A percentile compares a stretch with the other conserved stretches of the same genome.
These are phyloP conservation scores for Ceratocystis colombiana DNA, from an alignment of 2,329 filamentous ascomycete species.

Conservation along the genomic window DNA sequence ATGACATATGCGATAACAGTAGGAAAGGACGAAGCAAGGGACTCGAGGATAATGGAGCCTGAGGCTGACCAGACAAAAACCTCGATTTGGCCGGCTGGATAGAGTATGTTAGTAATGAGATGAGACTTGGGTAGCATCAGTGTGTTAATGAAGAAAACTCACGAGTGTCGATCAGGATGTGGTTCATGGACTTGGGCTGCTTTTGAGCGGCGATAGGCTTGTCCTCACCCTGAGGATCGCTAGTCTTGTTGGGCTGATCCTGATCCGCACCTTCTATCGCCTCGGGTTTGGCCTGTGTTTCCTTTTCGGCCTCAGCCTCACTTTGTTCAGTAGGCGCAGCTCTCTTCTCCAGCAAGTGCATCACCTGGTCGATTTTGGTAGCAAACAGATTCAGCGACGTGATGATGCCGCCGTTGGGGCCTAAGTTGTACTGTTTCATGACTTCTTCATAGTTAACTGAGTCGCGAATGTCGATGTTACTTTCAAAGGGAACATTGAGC, in stretches of 20 bases:
- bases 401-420: constrained; percentile 91
- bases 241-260: constrained; percentile 86
- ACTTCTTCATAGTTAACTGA: constrained; percentile 99
- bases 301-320: constrained; percentile 50
- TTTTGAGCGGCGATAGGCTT: constrained; percentile 51
- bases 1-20: constrained; percentile 97
- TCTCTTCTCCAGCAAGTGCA: constrained; percentile 81
- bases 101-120: background rate
- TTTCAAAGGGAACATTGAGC: constrained; percentile 82
- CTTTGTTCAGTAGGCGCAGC: constrained; percentile 39
- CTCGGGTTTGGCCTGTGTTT: constrained; percentile 87
- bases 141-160: constrained; percentile 25
- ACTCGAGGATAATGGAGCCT: constrained; percentile 86
- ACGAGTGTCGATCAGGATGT: constrained; percentile 86
- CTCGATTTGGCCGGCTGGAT: constrained; percentile 75
- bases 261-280: constrained; percentile 87
- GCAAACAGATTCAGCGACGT: constrained; percentile 94
- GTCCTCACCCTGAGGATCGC: constrained; percentile 78
- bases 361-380: constrained; percentile 94
- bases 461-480: constrained; percentile 98
- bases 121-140: background rate
- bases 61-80: constrained; percentile 98
- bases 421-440: constrained; percentile 98
- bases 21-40: constrained; percentile 84
- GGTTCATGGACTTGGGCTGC: constrained; percentile 55